Conservation (phyloP, 306 rosid genomes). For the Gastrolobium bilobum region DNA sequence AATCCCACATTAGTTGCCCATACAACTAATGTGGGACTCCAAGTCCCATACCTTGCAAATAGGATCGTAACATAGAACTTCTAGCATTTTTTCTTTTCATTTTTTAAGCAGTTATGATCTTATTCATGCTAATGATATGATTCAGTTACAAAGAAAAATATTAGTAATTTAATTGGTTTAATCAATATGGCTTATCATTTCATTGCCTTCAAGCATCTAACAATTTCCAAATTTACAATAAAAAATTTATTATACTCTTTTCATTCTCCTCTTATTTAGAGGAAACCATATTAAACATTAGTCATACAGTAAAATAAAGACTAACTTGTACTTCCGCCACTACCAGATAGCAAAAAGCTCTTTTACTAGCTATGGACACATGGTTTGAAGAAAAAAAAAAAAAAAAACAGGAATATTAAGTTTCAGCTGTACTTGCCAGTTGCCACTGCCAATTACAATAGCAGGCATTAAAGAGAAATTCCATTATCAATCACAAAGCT, state of each 20-base stretch:
- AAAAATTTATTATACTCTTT: not conserved
- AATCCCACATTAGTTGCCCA: no score
- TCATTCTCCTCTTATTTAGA: not conserved
- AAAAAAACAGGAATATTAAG: not conserved
- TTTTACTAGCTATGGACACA: not conserved
- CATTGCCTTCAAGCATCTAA: not conserved
- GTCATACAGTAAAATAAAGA: not conserved
- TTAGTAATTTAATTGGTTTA: constrained; percentile 7
- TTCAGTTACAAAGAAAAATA: not conserved
- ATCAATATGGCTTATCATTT: constrained; percentile 9
- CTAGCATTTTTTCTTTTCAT: not conserved
- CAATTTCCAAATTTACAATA: constrained; percentile 12
- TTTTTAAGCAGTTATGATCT: not conserved
- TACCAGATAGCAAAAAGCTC: not conserved
- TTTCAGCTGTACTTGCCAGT: not conserved
- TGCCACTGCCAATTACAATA: not conserved
- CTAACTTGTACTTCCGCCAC: constrained; percentile 4
- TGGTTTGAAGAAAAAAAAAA: not conserved
- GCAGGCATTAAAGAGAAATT: constrained; percentile 25
- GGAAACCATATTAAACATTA: constrained; percentile 7
- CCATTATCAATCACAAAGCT: constrained; percentile 12
- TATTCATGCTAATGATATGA: constrained; percentile 16
- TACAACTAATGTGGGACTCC: no score
- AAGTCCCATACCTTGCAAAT: no score
- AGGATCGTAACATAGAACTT: constrained; percentile 20